phyloP scores from a whole-genome alignment of 2,329 filamentous ascomycete genomes.

The Pseudocercospora crystallina region DNA sequence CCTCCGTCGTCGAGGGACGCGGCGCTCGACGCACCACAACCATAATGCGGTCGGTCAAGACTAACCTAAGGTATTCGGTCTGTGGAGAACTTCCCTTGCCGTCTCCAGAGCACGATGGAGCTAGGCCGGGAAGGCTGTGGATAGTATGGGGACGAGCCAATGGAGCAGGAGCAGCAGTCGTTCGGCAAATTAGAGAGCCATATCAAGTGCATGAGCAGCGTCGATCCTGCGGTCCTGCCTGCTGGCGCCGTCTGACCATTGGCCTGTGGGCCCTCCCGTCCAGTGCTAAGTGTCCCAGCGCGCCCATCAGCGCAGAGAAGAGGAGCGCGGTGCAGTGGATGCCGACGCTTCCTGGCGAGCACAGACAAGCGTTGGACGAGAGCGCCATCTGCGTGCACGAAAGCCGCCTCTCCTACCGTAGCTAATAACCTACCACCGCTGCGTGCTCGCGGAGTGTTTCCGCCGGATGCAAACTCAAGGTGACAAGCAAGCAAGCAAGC shows the following conservation, averaged over 20 bases:
- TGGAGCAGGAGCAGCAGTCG: slow-evolving; percentile 9
- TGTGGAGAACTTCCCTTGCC: slow-evolving; percentile 14
- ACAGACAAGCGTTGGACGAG: slow-evolving; percentile 4
- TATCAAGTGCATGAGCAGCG: slow-evolving; percentile 6
- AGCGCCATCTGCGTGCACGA: neutral
- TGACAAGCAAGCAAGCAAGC: too few relatives aligned
- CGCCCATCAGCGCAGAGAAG: neutral
- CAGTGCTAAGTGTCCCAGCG: neutral
- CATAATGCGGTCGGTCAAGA: neutral
- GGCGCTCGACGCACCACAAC: slow-evolving; percentile 11
- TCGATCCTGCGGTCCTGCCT: slow-evolving; percentile 4
- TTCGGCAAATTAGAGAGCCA: slow-evolving; percentile 19
- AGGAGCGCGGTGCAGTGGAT: neutral
- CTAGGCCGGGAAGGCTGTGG: slow-evolving; percentile 7
- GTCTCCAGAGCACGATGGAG: slow-evolving; percentile 9
- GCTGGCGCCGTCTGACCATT: slow-evolving; percentile 3
- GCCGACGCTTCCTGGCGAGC: neutral
- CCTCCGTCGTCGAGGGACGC: neutral
- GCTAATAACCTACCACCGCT: too few relatives aligned
- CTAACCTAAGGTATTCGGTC: too few relatives aligned
- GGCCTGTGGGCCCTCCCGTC: neutral
- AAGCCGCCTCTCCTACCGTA: too few relatives aligned
- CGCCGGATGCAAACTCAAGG: too few relatives aligned
- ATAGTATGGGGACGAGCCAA: slow-evolving; percentile 20
- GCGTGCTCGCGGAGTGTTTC: too few relatives aligned